Percentiles rank a stretch among this genome's conserved stretches.
phyloP scores from a whole-genome alignment of 306 rosid species.

The Cucumis melo region DNA sequence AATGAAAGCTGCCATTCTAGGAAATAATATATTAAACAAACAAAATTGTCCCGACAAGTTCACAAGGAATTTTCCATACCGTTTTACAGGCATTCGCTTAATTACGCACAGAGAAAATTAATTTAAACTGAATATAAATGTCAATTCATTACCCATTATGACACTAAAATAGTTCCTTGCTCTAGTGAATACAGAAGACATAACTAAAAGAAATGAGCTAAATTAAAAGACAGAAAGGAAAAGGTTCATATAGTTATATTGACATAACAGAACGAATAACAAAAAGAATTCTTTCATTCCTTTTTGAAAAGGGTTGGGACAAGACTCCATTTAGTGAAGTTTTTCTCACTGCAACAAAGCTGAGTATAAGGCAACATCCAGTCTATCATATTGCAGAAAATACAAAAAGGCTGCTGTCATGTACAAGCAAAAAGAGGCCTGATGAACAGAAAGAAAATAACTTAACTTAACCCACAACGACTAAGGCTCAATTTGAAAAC shows the following conservation, averaged over 20 bases:
- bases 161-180: neutral
- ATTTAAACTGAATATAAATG: neutral
- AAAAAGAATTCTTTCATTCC: neutral
- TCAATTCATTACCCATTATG: neutral
- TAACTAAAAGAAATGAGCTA: neutral
- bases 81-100: neutral
- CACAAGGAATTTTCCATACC: neutral
- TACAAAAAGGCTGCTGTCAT: neutral
- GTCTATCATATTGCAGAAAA: neutral
- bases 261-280: neutral
- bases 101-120: neutral
- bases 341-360: neutral
- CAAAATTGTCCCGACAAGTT: neutral
- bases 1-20: neutral
- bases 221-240: neutral
- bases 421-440: neutral
- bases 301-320: neutral
- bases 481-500: neutral
- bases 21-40: neutral
- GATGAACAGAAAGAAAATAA: neutral
- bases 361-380: neutral
- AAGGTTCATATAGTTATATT: neutral
- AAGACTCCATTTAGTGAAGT: neutral
- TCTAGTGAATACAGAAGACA: constrained; percentile 1
- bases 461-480: neutral